Conservation (phyloP, 1,139 yeast genomes). For the Kodamaea ohmeri region DNA sequence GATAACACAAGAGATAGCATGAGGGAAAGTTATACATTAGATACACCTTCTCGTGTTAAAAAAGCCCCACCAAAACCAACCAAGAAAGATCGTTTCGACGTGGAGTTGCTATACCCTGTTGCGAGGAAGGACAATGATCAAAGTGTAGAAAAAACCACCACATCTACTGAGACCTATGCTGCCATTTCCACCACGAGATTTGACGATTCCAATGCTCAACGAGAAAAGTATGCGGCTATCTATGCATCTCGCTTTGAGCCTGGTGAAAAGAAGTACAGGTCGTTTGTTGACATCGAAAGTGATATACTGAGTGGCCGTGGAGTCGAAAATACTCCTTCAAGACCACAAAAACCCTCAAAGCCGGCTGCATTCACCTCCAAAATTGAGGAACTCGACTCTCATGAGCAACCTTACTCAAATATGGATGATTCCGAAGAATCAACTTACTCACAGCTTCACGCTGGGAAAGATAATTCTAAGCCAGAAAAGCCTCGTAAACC, state of each 20-base stretch:
- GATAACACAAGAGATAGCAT: neutral
- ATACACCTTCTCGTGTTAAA: neutral
- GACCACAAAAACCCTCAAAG: neutral
- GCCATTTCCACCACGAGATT: neutral
- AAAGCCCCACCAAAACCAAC: constrained; percentile 16
- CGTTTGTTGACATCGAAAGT: constrained; percentile 25
- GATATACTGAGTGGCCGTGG: constrained; percentile 14
- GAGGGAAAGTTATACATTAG: neutral
- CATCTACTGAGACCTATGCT: neutral
- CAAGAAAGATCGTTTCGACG: constrained; percentile 14
- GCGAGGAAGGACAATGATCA: constrained; percentile 10
- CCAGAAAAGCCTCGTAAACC: neutral
- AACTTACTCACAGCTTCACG: too few relatives aligned
- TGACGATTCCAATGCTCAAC: neutral
- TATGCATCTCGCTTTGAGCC: constrained; percentile 4
- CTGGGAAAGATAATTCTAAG: neutral
- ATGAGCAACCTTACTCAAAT: too few relatives aligned
- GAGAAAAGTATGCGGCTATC: constrained; percentile 4
- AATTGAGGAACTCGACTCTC: neutral
- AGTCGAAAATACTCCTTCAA: neutral
- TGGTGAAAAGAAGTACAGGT: constrained; percentile 13
- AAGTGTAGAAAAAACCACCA: neutral
- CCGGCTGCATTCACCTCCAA: too few relatives aligned
- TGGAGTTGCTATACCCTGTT: constrained; percentile 24
- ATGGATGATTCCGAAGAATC: too few relatives aligned